Base-by-base conservation (phyloP, 768 basidiomycete genomes). In the Lactarius indigo region DNA sequence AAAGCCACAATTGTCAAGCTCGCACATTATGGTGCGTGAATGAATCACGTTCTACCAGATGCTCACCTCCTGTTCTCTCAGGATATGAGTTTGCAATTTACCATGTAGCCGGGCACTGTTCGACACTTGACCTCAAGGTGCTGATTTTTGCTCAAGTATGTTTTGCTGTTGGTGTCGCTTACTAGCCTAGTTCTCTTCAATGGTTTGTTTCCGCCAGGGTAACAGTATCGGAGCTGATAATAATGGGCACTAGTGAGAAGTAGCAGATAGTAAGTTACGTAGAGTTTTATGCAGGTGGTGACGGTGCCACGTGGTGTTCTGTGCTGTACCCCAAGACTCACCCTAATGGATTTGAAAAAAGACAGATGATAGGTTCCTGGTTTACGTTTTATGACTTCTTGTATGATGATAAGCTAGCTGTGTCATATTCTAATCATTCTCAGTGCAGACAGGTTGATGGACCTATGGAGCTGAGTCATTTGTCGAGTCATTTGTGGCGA, bases 1-100 rank as follows among this genome's bases (percentile, higher is more conserved):
- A 80, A 88, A 83, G 68, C 87, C 88, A 4, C 90, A 91, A 73
- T 73, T 92, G 15, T 87, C 88, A 8, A 89, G 87, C 68, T 89
- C 90, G 9, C 89, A 91, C 71, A 83, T 78, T 17, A 87, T 91
- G 61, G 89, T 83, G 58, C 69, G 80, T 76, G 44, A 42, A 39
- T 33, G 9, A 30, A 52, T 58, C 13, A 13, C 33, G 47, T 64
- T 47, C 41, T 9, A 18, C 31, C 20, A 26, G 26, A 33, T 2
- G 17, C 31, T 35, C 18, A 58, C 9, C 6, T n/a, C 7, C 17
- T 18, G 12, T 37, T 23, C 37, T 39, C 35, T 9, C 44, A 69
- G 69, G 50, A 68, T 47, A 50, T 55, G 28, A 20, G 33, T 5
- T 44, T 54, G 1, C 8, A 18, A 3, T 69, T 64, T 47, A 44